Base-by-base conservation (phyloP, 306 rosid species). In the Gastrolobium villosum region DNA sequence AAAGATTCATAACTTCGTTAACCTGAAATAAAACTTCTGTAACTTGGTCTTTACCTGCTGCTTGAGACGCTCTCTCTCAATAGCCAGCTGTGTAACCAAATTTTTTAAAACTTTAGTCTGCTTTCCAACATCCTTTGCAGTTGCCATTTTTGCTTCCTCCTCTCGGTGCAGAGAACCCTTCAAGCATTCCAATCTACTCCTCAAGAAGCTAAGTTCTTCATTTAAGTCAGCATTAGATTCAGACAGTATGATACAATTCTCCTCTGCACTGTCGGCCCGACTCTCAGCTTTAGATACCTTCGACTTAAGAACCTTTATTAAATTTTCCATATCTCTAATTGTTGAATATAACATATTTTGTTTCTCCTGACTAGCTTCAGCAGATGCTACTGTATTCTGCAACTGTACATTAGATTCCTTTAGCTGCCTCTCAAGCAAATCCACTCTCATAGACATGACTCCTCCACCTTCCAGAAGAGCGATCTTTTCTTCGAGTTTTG, bases 41-140 rank as follows among this genome's bases (percentile, higher is more conserved):
- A 70, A 28, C 31, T 28, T 0, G 39, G 62, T 68, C 32, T 57
- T 55, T 82, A 93, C 98, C 98, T 87, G 87, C 82, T 86, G 81
- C 71, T 83, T 90, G 76, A 93, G 95, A 31, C 92, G 93, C 71
- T 91, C 93, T 87, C 98, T 92, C 83, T 90, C 98, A 75, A 87
- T 39, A 65, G 94, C 91, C 64, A 93, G 79, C 71, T 88, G 89
- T 70, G 87, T 74, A 44, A 88, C 81, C 87, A 91, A 79, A 56
- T 82, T 84, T 48, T 84, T 89, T 14, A 91, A 84, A 37, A 81
- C 76, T 82, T 84, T 86, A 63, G 90, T 81, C 74, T 59, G 87
- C 78, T 79, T 66, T 79, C 74, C 82, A 73, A 93, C 81, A 77
- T 86, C 87, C 83, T 86, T 85, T 28, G 90, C 93, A 34, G 91